Evolutionary conservation across 176 grass and related monocot genomes (phyloP).

Genomic region (Lolium multiflorum): DNA sequence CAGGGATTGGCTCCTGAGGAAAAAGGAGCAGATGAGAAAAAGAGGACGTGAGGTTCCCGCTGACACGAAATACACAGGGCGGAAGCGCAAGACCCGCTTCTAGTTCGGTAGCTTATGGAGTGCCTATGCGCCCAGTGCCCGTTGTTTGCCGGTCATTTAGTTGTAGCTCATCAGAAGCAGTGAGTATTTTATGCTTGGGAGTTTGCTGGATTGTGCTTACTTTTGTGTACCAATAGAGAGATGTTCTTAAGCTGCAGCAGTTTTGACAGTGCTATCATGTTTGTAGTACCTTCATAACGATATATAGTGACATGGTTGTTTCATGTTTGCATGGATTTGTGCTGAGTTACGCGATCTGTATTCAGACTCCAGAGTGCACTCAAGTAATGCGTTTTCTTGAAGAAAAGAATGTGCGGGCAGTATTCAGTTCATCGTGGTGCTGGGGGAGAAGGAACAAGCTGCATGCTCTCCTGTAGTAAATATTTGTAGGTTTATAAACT

Average conservation of each 20-base stretch:
- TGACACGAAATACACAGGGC: constrained; percentile 82
- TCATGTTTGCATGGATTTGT: not conserved
- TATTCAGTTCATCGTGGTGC: too few species aligned
- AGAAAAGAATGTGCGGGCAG: too few species aligned
- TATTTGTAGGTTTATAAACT: too few species aligned
- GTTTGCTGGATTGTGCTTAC: not conserved
- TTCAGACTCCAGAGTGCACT: too few species aligned
- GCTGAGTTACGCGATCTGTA: not conserved
- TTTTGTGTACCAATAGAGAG: not conserved
- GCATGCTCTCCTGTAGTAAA: too few species aligned
- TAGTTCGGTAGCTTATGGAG: not conserved
- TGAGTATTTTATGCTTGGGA: not conserved
- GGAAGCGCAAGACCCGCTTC: constrained; percentile 73
- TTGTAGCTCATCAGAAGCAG: constrained; percentile 28
- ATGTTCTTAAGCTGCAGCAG: not conserved
- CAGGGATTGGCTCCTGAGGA: constrained; percentile 81
- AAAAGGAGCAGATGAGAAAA: constrained; percentile 89
- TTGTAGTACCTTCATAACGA: not conserved
- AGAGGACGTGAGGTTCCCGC: constrained; percentile 68
- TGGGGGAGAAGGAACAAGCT: too few species aligned
- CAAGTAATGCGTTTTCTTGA: too few species aligned
- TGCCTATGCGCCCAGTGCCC: not conserved
- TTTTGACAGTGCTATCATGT: constrained; percentile 28
- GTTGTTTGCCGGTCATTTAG: not conserved
- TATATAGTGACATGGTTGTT: not conserved